A percentile compares a stretch with the other conserved stretches of the same genome.
Conservation (phyloP, 495 filamentous ascomycete species). For the Xylaria grammica region DNA sequence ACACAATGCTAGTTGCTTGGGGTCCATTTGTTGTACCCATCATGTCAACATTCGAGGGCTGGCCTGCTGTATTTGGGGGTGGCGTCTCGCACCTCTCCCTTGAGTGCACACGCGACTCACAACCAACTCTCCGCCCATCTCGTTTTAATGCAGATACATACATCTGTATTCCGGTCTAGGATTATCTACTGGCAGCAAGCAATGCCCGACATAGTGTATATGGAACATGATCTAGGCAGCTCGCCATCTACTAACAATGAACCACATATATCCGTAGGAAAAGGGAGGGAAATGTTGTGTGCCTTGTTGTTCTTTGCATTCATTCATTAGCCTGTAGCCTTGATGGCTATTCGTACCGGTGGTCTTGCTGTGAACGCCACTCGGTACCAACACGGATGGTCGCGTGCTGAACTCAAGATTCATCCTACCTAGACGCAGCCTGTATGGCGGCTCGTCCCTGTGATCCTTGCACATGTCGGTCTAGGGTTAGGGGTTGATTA, state of each 20-base stretch:
- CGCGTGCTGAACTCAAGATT: too few relatives aligned
- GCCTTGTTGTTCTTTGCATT: neutral
- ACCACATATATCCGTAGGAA: neutral
- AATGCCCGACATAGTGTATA: slow-evolving; percentile 3
- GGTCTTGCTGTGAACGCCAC: neutral
- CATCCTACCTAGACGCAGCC: too few relatives aligned
- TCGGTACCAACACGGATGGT: neutral
- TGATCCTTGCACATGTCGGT: slow-evolving; percentile 1
- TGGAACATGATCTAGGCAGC: neutral
- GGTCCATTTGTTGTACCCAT: slow-evolving; percentile 24
- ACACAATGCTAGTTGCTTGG: slow-evolving; percentile 18
- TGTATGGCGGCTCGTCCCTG: neutral
- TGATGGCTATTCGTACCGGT: neutral
- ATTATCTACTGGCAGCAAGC: neutral
- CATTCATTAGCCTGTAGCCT: neutral
- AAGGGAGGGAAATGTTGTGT: slow-evolving; percentile 5
- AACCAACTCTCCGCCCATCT: neutral
- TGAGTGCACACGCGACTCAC: slow-evolving; percentile 1
- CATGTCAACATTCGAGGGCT: neutral
- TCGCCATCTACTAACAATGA: neutral
- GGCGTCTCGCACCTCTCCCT: neutral
- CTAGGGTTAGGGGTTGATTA: neutral
- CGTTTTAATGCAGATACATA: slow-evolving; percentile 8
- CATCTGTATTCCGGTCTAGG: neutral
- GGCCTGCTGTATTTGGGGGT: neutral